Evolutionary conservation across 768 basidiomycete species (phyloP).

Genomic region (Filobasidium floriforme): DNA sequence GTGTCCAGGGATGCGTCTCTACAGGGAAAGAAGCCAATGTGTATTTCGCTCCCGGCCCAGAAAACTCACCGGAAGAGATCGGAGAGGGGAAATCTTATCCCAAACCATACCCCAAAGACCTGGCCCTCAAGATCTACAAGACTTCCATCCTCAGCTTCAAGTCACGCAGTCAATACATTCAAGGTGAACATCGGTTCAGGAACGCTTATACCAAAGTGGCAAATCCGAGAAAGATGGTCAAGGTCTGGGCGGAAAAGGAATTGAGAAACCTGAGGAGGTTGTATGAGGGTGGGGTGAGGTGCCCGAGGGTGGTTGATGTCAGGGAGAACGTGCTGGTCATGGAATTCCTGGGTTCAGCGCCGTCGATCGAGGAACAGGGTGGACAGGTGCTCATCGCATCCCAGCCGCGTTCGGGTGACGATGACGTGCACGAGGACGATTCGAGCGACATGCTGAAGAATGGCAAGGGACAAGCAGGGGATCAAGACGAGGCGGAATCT

Average conservation of each 20-base stretch:
- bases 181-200: slow-evolving; percentile 90
- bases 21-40: slow-evolving; percentile 99
- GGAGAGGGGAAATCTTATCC: slow-evolving; percentile 23
- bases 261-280: slow-evolving; percentile 89
- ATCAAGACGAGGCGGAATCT: slow-evolving; percentile 1
- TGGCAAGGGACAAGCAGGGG: neutral
- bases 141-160: slow-evolving; percentile 97
- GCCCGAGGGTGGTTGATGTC: slow-evolving; percentile 84
- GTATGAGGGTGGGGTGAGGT: slow-evolving; percentile 69
- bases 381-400: neutral
- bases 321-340: slow-evolving; percentile 95
- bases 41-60: slow-evolving; percentile 70
- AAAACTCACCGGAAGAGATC: slow-evolving; percentile 29
- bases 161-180: slow-evolving; percentile 92
- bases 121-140: slow-evolving; percentile 96
- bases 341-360: slow-evolving; percentile 69
- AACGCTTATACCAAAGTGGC: slow-evolving; percentile 61
- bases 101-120: slow-evolving; percentile 48
- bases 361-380: neutral
- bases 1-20: slow-evolving; percentile 91
- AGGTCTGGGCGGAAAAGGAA: slow-evolving; percentile 98
- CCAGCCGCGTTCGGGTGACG: slow-evolving; percentile 26
- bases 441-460: slow-evolving; percentile 49
- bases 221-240: slow-evolving; percentile 97
- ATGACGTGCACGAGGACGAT: neutral